Evolutionary conservation across 1,284 basidiomycete genomes (phyloP).

Genomic region (Boletus mariae): DNA sequence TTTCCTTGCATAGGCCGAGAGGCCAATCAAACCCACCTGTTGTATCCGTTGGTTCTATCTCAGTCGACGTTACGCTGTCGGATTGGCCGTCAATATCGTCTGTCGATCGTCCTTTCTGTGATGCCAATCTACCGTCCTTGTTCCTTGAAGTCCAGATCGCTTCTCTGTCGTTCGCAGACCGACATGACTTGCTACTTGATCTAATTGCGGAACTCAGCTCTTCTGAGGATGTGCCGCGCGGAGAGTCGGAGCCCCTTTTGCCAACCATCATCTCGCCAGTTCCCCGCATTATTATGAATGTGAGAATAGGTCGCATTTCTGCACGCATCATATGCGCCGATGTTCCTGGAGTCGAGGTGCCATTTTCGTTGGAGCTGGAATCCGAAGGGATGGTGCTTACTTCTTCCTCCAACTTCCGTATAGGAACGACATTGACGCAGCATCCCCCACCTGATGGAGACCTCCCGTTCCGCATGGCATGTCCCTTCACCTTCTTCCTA

Average conservation of each 20-base stretch:
- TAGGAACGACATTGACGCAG: constrained; percentile 22
- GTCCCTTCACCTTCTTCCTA: constrained; percentile 35
- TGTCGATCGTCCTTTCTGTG: constrained; percentile 43
- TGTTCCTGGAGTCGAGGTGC: constrained; percentile 33
- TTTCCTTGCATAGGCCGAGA: constrained; percentile 29
- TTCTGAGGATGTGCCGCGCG: constrained; percentile 17
- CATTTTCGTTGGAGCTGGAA: constrained; percentile 50
- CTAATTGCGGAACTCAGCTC: constrained; percentile 28
- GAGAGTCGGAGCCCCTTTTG: constrained; percentile 20
- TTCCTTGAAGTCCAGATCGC: constrained; percentile 48
- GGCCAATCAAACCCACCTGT: constrained; percentile 36
- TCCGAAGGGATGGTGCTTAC: constrained; percentile 45
- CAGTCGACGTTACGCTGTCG: constrained; percentile 44
- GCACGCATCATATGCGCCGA: constrained; percentile 47
- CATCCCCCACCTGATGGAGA: constrained; percentile 20
- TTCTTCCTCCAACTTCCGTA: constrained; percentile 34
- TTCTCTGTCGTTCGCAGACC: constrained; percentile 48
- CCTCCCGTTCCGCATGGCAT: constrained; percentile 38
- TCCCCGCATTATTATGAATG: constrained; percentile 50
- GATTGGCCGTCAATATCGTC: constrained; percentile 51
- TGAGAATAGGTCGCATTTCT: constrained; percentile 47
- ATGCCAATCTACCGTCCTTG: constrained; percentile 57
- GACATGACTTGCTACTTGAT: constrained; percentile 46
- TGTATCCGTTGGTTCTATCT: constrained; percentile 41
- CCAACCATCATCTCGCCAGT: constrained; percentile 38